Percentiles rank a stretch among this genome's conserved stretches.
Evolutionary conservation across 257 asterid species (phyloP).

Genomic region (Jacaranda mimosifolia): DNA sequence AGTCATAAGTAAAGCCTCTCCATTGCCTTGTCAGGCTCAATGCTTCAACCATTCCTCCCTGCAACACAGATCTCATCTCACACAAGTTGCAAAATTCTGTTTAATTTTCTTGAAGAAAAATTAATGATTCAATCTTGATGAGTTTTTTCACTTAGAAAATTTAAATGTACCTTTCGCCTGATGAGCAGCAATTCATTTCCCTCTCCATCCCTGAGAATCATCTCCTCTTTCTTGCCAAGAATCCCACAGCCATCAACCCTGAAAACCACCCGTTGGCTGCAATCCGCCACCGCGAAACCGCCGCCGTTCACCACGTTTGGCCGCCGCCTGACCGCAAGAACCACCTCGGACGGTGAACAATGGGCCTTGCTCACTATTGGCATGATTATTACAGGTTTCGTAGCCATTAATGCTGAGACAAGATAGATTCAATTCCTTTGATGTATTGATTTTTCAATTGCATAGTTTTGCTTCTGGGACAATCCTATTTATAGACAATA

Average conservation of each 20-base stretch:
- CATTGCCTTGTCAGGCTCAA: slow-evolving; percentile 67
- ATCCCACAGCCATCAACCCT: slow-evolving; percentile 85
- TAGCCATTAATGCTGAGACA: slow-evolving; percentile 37
- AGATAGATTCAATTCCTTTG: neutral
- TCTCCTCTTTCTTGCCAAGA: slow-evolving; percentile 70
- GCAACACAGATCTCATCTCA: neutral
- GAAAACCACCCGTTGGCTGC: slow-evolving; percentile 54
- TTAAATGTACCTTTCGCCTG: slow-evolving; percentile 65
- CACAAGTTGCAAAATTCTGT: no score
- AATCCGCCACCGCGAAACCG: slow-evolving; percentile 73
- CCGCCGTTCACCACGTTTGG: slow-evolving; percentile 89
- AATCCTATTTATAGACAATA: slow-evolving; percentile 38
- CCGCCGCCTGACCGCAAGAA: slow-evolving; percentile 70
- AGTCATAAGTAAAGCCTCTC: slow-evolving; percentile 67
- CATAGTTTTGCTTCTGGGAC: no score
- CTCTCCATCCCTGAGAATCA: slow-evolving; percentile 63
- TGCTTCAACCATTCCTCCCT: slow-evolving; percentile 85
- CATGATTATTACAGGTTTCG: slow-evolving; percentile 34
- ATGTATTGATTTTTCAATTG: neutral
- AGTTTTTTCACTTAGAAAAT: no score
- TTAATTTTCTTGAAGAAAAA: no score
- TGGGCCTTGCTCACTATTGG: slow-evolving; percentile 78
- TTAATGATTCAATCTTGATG: no score
- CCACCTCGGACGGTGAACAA: slow-evolving; percentile 68
- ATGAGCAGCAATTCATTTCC: slow-evolving; percentile 70